Conservation (phyloP, 2,329 filamentous ascomycete genomes). For the Mariannaea elegans region DNA sequence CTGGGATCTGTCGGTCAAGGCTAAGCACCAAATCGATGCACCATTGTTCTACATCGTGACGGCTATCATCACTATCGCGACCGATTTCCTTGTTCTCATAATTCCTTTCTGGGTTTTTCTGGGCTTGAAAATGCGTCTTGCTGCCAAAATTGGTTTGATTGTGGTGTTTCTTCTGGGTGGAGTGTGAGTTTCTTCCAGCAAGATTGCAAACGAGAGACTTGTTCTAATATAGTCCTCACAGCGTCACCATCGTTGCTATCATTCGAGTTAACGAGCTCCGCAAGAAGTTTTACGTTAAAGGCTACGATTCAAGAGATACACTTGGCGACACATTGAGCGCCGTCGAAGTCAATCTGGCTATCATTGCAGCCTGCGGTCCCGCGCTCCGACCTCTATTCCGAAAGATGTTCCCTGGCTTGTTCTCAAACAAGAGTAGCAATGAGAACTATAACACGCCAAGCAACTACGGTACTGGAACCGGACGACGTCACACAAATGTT, state of each 20-base stretch:
- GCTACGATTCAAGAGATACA: constrained; percentile 35
- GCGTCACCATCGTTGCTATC: constrained; percentile 45
- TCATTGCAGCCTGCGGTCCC: constrained; percentile 48
- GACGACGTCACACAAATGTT: constrained; percentile 1
- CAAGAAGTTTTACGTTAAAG: constrained; percentile 26
- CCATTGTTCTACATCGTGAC: constrained; percentile 47
- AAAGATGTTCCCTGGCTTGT: constrained; percentile 34
- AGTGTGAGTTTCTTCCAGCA: constrained; percentile 41
- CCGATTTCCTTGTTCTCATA: constrained; percentile 50
- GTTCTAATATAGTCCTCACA: constrained; percentile 15
- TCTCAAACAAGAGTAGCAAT: constrained; percentile 28
- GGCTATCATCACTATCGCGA: constrained; percentile 51
- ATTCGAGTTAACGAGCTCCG: constrained; percentile 43
- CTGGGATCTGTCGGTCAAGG: constrained; percentile 41
- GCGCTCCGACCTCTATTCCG: constrained; percentile 31
- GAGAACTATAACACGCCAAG: constrained; percentile 23
- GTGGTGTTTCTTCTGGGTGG: constrained; percentile 51
- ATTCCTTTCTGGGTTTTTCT: constrained; percentile 53
- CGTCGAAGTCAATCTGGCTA: constrained; percentile 49
- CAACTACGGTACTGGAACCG: constrained; percentile 20
- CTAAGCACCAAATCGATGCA: constrained; percentile 35
- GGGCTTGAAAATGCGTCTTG: constrained; percentile 49
- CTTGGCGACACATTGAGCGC: constrained; percentile 44
- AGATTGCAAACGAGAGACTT: no score
- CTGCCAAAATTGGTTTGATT: constrained; percentile 50